A percentile compares a stretch with the other conserved stretches of the same genome.
Evolutionary conservation across 805 yeast species (phyloP).

Genomic region (Candida ulmi): DNA sequence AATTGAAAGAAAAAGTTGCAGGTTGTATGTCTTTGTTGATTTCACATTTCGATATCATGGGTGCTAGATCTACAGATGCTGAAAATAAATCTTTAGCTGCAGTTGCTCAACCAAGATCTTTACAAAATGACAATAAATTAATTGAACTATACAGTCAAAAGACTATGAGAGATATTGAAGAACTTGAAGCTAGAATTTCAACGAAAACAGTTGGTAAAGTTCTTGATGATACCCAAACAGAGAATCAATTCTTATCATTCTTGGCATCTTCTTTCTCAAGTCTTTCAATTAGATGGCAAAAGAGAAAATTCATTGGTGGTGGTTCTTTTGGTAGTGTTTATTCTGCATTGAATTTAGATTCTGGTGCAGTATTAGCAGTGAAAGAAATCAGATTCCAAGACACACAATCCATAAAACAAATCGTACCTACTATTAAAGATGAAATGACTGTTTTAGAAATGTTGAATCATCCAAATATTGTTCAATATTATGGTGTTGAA

Average conservation of each 20-base stretch:
- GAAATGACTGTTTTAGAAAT: conserved; percentile 96
- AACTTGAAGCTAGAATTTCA: conserved; percentile 50
- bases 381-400: conserved; percentile 92
- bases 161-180: conserved; percentile 57
- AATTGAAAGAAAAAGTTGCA: conserved; percentile 76
- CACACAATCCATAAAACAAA: conserved; percentile 72
- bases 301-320: conserved; percentile 88
- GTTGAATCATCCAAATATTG: conserved; percentile 93
- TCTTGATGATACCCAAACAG: conserved; percentile 79
- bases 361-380: conserved; percentile 95
- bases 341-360: conserved; percentile 87
- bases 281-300: conserved; percentile 95
- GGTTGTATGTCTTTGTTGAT: conserved; percentile 90
- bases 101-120: conserved; percentile 33
- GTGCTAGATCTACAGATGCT: conserved; percentile 74
- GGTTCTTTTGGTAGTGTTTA: conserved; percentile 95
- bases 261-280: conserved; percentile 86
- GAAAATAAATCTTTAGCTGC: conserved; percentile 45
- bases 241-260: conserved; percentile 78
- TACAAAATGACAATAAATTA: conserved; percentile 49
- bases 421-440: conserved; percentile 86
- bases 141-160: conserved; percentile 58
- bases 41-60: conserved; percentile 97
- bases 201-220: conserved; percentile 70
- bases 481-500: conserved; percentile 94